These are phyloP conservation scores for Centrapalus pauciflorus DNA, from an alignment of 129 eudicot genomes.

Conservation along the genomic window DNA sequence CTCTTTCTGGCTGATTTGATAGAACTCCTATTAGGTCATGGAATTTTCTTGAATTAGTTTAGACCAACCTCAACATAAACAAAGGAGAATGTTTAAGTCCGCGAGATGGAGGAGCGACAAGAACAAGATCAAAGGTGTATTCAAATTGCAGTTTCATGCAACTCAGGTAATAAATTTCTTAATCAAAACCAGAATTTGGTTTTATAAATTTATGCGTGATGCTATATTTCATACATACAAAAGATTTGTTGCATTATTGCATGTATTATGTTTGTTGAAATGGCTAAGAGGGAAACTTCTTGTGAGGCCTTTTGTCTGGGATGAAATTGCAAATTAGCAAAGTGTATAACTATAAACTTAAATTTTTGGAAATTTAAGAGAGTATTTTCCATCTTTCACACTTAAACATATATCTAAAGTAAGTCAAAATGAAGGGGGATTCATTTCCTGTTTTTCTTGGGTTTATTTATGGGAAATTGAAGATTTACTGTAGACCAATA, in stretches of 20 bases:
- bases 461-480: background rate
- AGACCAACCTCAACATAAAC: background rate
- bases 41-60: background rate
- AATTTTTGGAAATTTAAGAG: background rate
- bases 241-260: background rate
- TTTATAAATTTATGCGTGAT: constrained; percentile 10
- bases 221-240: background rate
- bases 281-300: background rate
- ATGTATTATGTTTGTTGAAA: constrained; percentile 4
- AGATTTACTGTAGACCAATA: background rate
- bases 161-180: constrained; percentile 59
- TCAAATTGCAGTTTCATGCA: constrained; percentile 82
- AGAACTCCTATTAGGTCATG: background rate
- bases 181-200: background rate
- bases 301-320: background rate
- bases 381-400: background rate
- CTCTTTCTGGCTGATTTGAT: background rate
- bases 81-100: constrained; percentile 57
- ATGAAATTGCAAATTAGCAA: background rate
- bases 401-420: background rate
- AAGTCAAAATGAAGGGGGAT: background rate
- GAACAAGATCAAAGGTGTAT: constrained; percentile 67
- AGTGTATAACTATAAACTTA: background rate
- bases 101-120: constrained; percentile 63
- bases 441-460: background rate